Percentiles rank a stretch among this genome's conserved stretches.
Conservation (phyloP, 768 basidiomycete species). For the Serendipita vermifera region DNA sequence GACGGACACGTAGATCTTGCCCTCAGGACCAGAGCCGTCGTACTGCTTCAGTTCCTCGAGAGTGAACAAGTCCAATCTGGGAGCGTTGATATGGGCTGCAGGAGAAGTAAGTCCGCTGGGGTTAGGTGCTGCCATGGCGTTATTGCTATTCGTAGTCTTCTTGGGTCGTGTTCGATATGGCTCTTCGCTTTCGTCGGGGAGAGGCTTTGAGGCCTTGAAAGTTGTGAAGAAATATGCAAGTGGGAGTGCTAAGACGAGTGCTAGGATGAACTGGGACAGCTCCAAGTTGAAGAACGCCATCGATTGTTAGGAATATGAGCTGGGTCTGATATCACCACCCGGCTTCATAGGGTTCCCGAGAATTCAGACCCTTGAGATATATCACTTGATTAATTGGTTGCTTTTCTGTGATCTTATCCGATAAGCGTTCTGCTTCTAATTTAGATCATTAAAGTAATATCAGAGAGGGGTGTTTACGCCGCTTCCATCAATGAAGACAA, state of each 20-base stretch:
- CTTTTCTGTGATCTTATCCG: too few relatives aligned
- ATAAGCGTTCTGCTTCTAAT: too few relatives aligned
- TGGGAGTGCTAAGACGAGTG: background rate
- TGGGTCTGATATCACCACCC: too few relatives aligned
- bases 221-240: background rate
- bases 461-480: too few relatives aligned
- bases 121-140: background rate
- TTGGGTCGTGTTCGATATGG: background rate
- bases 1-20: constrained; percentile 84
- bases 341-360: too few relatives aligned
- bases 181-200: constrained; percentile 3
- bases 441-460: too few relatives aligned
- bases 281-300: constrained; percentile 5
- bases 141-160: too few relatives aligned
- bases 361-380: too few relatives aligned
- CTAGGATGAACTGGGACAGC: background rate
- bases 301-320: background rate
- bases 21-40: constrained; percentile 50
- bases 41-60: constrained; percentile 50
- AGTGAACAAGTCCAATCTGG: constrained; percentile 70
- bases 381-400: too few relatives aligned
- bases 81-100: constrained; percentile 25
- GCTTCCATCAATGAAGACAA: too few relatives aligned
- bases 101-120: constrained; percentile 4
- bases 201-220: background rate